Base-by-base conservation (phyloP, 371 early-diverging fungal species). In the Apophysomyces elegans region DNA sequence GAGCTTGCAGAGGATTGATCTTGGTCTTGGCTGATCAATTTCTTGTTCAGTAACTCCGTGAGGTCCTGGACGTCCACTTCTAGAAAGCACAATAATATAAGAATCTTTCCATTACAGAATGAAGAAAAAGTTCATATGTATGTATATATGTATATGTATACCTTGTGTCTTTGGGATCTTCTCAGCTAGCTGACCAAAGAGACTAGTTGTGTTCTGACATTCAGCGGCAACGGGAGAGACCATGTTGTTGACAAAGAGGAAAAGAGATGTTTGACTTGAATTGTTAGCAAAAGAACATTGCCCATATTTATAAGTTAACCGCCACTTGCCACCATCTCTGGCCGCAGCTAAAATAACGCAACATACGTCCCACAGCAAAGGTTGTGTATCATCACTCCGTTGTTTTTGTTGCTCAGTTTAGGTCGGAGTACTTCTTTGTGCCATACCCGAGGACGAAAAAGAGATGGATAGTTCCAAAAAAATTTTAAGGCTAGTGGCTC, bases 261-360 rank as follows among this genome's bases (percentile, higher is more conserved):
- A 21, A 32, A 21, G 21, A 50, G 54, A 21, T 50, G 54, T 50
- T 50, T 50, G 21, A 50, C 54, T 21, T 7, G 54, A 21, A n/a
- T 11, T 4, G 4, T 50, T 18, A 26, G 32, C 21, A 50, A 21
- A 2, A 16, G 21, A 50, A 50, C 16, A 5, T 21, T 7, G 54
- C 54, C 54, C 7, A 7, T 50, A 50, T 50, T 50, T 50, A 50
- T 50, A 50, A 21, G 21, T 26, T 18, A 13, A 4, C 13, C 11
- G 13, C 4, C 21, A 9, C 21, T 26, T 26, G 1, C 21, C 54
- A 21, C 21, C 54, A 50, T 21, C 54, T n/a, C 54, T 50, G 9
- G 54, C 21, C 41, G 54, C 54, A 50, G 54, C 54, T 50, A 50
- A 50, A 50, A 50, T 50, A 50, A 50, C 54, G 54, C 54, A 21